These are phyloP conservation scores for Trichoderma reesei DNA, from an alignment of 495 filamentous ascomycete species.

Conservation along the genomic window DNA sequence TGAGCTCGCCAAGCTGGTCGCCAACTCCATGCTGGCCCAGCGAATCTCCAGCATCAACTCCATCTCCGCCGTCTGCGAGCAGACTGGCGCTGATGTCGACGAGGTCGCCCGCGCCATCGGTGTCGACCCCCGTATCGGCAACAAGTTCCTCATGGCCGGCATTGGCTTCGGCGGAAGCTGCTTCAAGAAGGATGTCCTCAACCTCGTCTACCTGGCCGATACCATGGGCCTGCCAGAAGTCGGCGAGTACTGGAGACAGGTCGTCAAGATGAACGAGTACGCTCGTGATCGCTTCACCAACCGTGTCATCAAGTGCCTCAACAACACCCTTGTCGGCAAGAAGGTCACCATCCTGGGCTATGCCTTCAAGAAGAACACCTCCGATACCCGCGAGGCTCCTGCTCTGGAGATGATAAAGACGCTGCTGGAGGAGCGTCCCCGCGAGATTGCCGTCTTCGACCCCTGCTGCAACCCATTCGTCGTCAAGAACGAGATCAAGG, in stretches of 20 bases:
- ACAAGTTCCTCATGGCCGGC: slow-evolving; percentile 65
- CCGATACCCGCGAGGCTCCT: slow-evolving; percentile 64
- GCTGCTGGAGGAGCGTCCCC: slow-evolving; percentile 51
- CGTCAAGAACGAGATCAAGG: slow-evolving; percentile 33
- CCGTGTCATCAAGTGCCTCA: slow-evolving; percentile 54
- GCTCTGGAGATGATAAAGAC: slow-evolving; percentile 58
- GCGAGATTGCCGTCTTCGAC: slow-evolving; percentile 65
- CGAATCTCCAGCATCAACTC: slow-evolving; percentile 79
- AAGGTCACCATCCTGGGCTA: slow-evolving; percentile 68
- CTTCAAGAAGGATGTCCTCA: slow-evolving; percentile 76
- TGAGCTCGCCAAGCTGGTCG: slow-evolving; percentile 69
- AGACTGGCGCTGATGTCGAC: slow-evolving; percentile 63
- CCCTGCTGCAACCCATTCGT: slow-evolving; percentile 46
- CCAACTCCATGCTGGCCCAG: slow-evolving; percentile 75
- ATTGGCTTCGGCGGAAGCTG: slow-evolving; percentile 76
- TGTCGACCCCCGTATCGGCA: slow-evolving; percentile 59
- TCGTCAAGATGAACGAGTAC: slow-evolving; percentile 69
- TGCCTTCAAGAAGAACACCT: slow-evolving; percentile 76
- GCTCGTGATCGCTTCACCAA: slow-evolving; percentile 59
- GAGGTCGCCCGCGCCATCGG: slow-evolving; percentile 64
- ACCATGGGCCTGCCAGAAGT: slow-evolving; percentile 61
- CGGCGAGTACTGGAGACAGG: slow-evolving; percentile 63
- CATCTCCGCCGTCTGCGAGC: slow-evolving; percentile 70
- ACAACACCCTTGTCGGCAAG: slow-evolving; percentile 59
- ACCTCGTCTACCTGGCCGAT: slow-evolving; percentile 63